Percentiles rank a stretch among this genome's conserved stretches.
Conservation (phyloP, 169 alveolate genomes). For the Theileria equi region DNA sequence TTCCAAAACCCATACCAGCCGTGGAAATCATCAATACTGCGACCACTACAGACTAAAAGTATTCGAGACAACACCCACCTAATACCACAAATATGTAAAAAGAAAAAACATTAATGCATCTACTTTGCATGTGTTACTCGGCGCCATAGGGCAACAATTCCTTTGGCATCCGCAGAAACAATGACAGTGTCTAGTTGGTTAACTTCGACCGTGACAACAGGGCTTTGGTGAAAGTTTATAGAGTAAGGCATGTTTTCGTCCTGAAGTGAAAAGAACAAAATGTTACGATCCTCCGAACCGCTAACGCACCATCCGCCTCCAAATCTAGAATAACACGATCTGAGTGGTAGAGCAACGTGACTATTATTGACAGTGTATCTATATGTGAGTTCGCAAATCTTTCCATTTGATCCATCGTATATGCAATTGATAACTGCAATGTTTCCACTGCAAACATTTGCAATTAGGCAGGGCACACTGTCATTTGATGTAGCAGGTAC, state of each 20-base stretch:
- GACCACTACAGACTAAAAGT: too few species aligned
- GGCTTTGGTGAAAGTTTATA: slow-evolving; percentile 69
- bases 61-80: too few species aligned
- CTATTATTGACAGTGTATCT: slow-evolving; percentile 65
- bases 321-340: slow-evolving; percentile 67
- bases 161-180: slow-evolving; percentile 82
- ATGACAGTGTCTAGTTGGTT: slow-evolving; percentile 77
- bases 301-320: slow-evolving; percentile 81
- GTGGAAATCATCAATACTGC: too few species aligned
- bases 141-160: slow-evolving; percentile 82
- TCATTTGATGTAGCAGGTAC: slow-evolving; percentile 67
- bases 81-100: too few species aligned
- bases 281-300: slow-evolving; percentile 77
- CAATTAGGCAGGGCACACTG: slow-evolving; percentile 59
- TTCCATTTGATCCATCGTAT: slow-evolving; percentile 64
- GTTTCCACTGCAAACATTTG: slow-evolving; percentile 78
- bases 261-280: slow-evolving; percentile 64
- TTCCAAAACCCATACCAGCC: too few species aligned
- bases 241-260: slow-evolving; percentile 67
- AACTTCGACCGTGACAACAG: slow-evolving; percentile 82
- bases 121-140: slow-evolving; percentile 30
- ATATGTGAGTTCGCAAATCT: slow-evolving; percentile 51
- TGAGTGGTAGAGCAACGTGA: slow-evolving; percentile 71
- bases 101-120: too few species aligned
- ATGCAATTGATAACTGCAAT: slow-evolving; percentile 77